Conservation (phyloP, 495 filamentous ascomycete species). For the Extremus antarcticus region DNA sequence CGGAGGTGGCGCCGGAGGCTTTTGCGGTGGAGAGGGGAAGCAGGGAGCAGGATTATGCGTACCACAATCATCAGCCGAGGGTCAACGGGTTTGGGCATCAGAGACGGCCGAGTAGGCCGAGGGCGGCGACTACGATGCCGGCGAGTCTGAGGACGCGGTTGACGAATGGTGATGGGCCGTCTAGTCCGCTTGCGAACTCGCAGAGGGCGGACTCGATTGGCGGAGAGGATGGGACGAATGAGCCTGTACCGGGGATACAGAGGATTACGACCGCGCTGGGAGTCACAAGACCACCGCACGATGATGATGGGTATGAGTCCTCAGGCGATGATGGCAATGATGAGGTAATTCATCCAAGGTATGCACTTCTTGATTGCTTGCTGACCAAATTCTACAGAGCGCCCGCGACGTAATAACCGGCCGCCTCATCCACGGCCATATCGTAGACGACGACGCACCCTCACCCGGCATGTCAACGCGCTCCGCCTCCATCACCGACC, state of each 20-base stretch:
- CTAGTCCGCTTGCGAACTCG: slow-evolving; percentile 17
- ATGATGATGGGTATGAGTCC: slow-evolving; percentile 17
- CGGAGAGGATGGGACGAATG: not conserved
- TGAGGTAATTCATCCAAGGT: slow-evolving; percentile 31
- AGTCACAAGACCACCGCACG: slow-evolving; percentile 8
- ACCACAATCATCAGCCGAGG: not conserved
- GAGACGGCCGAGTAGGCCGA: not conserved
- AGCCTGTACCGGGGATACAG: not conserved
- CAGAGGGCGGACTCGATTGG: slow-evolving; percentile 4
- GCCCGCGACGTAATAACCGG: slow-evolving; percentile 86
- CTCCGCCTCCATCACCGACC: slow-evolving; percentile 40
- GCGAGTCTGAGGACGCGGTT: not conserved
- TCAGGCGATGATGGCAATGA: slow-evolving; percentile 63
- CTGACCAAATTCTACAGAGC: too few species aligned
- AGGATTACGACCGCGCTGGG: slow-evolving; percentile 6
- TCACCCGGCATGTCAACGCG: slow-evolving; percentile 58
- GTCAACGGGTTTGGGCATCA: not conserved
- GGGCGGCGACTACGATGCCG: not conserved
- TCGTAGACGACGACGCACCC: slow-evolving; percentile 90
- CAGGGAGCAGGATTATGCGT: slow-evolving; percentile 29
- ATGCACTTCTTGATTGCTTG: too few species aligned
- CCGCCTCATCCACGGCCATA: slow-evolving; percentile 85
- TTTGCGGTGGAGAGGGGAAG: slow-evolving; percentile 6
- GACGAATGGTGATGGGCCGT: slow-evolving; percentile 3
- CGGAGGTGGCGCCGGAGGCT: slow-evolving; percentile 4